A percentile compares a stretch with the other conserved stretches of the same genome.
These are phyloP conservation scores for Favolaschia claudopus DNA, from an alignment of 768 basidiomycete species.

Conservation along the genomic window DNA sequence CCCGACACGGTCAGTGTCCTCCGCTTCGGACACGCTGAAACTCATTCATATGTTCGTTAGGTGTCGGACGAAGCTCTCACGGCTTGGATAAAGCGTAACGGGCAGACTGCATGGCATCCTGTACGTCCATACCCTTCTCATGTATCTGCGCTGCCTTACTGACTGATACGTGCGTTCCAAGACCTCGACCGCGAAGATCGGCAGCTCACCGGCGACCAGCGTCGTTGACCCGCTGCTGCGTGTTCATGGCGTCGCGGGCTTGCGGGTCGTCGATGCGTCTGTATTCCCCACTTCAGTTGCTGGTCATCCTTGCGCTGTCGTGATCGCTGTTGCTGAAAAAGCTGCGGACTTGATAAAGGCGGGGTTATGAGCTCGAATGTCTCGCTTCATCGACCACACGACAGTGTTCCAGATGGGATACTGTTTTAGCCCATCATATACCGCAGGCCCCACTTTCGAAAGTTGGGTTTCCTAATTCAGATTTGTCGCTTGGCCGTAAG, in stretches of 20 bases:
- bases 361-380: too few relatives aligned
- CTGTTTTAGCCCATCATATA: too few relatives aligned
- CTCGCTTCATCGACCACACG: too few relatives aligned
- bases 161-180: conserved; percentile 10
- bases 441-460: too few relatives aligned
- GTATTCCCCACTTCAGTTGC: conserved; percentile 28
- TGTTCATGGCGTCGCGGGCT: conserved; percentile 30
- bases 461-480: too few relatives aligned
- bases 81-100: conserved; percentile 19
- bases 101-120: conserved; percentile 22
- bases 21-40: background rate
- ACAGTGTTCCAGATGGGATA: too few relatives aligned
- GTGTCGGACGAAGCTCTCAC: conserved; percentile 7
- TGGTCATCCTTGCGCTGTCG: conserved; percentile 27
- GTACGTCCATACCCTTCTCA: background rate
- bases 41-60: background rate
- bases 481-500: too few relatives aligned
- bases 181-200: conserved; percentile 30
- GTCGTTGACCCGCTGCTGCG: conserved; percentile 27
- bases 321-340: conserved; percentile 21
- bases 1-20: conserved; percentile 15
- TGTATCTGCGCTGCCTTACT: background rate
- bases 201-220: conserved; percentile 16
- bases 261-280: conserved; percentile 30
- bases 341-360: conserved; percentile 17